Percentiles rank a stretch among this genome's conserved stretches.
Evolutionary conservation across 257 asterid genomes (phyloP).

Genomic region (Solanum sitiens): DNA sequence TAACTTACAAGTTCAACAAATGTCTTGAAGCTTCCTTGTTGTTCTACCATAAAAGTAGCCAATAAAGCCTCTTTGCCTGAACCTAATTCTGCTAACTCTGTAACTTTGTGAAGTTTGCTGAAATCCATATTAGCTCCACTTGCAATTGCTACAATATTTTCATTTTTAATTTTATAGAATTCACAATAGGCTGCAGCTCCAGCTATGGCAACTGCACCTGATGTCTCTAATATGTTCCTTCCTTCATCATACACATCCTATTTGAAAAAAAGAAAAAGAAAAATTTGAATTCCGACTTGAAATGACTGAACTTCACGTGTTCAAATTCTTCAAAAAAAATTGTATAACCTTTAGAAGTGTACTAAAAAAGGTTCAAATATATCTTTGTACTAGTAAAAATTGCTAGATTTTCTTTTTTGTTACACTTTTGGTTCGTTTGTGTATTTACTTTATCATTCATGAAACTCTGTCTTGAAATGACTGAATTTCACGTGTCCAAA

Average conservation of each 20-base stretch:
- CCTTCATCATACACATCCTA: conserved; percentile 94
- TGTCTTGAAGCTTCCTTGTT: conserved; percentile 56
- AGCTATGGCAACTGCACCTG: conserved; percentile 91
- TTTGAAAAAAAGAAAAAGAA: background rate
- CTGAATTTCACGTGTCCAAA: background rate
- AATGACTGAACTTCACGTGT: background rate
- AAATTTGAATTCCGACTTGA: background rate
- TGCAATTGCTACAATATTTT: conserved; percentile 74
- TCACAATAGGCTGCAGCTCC: conserved; percentile 93
- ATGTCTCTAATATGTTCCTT: conserved; percentile 83
- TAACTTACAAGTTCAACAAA: conserved; percentile 49
- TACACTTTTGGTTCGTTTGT: background rate
- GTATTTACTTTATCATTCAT: background rate
- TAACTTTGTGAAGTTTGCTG: conserved; percentile 67
- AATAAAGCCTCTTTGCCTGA: conserved; percentile 66
- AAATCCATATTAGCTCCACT: conserved; percentile 96
- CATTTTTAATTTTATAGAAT: conserved; percentile 54
- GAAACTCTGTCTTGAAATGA: background rate
- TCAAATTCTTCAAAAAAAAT: background rate
- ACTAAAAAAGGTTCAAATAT: background rate
- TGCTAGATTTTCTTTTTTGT: background rate
- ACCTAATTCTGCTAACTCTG: conserved; percentile 82
- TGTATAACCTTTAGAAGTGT: background rate
- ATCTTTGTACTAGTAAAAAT: background rate
- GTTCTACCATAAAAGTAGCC: conserved; percentile 72